phyloP scores from a whole-genome alignment of 2,329 filamentous ascomycete species.

The Colletotrichum noveboracense region DNA sequence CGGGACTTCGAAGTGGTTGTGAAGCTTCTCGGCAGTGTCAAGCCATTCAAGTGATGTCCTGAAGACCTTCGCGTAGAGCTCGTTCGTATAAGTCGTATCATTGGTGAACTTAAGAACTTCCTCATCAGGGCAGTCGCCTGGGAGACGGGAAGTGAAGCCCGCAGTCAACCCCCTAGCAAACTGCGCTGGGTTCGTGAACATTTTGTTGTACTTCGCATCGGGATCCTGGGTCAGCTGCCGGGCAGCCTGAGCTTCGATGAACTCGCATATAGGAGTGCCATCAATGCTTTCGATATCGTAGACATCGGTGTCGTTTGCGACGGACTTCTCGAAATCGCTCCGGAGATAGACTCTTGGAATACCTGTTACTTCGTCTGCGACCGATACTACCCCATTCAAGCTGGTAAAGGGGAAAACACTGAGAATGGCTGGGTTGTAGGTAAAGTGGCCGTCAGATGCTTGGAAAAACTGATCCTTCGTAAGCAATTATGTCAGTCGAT shows the following conservation, averaged over 20 bases:
- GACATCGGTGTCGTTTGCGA: not conserved
- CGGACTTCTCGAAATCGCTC: not conserved
- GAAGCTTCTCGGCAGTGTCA: not conserved
- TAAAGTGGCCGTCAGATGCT: constrained; percentile 22
- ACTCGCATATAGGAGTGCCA: constrained; percentile 1
- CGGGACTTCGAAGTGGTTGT: constrained; percentile 5
- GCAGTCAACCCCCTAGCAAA: not conserved
- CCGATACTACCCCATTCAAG: constrained; percentile 12
- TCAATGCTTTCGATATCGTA: constrained; percentile 24
- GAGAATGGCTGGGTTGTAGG: constrained; percentile 21
- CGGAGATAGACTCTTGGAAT: constrained; percentile 15
- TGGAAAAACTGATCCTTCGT: not conserved
- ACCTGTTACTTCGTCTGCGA: constrained; percentile 14
- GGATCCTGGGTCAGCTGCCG: constrained; percentile 21
- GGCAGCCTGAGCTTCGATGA: constrained; percentile 3
- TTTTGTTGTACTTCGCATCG: constrained; percentile 24
- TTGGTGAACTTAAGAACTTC: constrained; percentile 18
- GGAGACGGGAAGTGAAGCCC: not conserved
- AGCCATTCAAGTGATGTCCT: not conserved
- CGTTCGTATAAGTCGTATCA: not conserved
- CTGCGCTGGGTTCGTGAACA: constrained; percentile 10
- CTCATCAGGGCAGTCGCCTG: not conserved
- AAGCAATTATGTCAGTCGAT: not conserved
- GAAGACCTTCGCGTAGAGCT: not conserved
- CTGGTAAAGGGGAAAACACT: constrained; percentile 9